Evolutionary conservation across 2,329 filamentous ascomycete species (phyloP), one percentile per base, ranked within the genome.

Genomic region (Cytospora chrysosperma): DNA sequence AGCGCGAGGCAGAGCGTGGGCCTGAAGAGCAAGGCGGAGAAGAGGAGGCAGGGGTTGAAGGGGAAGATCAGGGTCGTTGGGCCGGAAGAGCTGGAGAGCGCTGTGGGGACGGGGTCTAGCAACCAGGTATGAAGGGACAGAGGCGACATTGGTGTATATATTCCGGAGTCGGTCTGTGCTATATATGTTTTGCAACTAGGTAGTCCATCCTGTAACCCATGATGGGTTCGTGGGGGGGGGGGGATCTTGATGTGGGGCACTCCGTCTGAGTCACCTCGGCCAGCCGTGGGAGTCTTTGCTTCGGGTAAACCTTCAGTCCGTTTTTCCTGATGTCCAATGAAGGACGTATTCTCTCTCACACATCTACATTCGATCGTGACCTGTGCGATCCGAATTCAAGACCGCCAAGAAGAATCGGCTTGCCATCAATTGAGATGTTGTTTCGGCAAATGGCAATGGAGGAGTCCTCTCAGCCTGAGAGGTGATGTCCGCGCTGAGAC

Each of bases 1-100:
- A 58, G 56, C 7, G 65, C 65, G 37, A 60, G 55, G 56, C 53
- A 62, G 24, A 61, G 55, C 26, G 56, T 64, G 43, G 56, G 59
- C 8, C 1, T 62, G 19, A 30, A 52, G 28, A 65, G 19, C 21
- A 63, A 30, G 52, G 53, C 57, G 10, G 57, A 65, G 27, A 65
- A 50, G 63, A 40, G 43, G 28, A 40, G 65, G n/a, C 50, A 59
- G 4, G 61, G 56, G 24, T 13, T 67, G 7, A 60, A 32, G 56
- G 56, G 43, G 2, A 59, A 63, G 37, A 65, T 63, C 30, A 55
- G 40, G 30, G 63, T 65, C 12, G n/a, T 63, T 10, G 56, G 52
- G 51, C 26, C 26, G 1, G 30, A 37, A 17, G 49, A 17, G 28
- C 17, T 24, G n/a, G 47, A 7, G 24, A 8, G 28, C 24, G 28